Evolutionary conservation across 2,329 filamentous ascomycete species (phyloP), one percentile per base, ranked within the genome.

Genomic region (Didymella sp.): DNA sequence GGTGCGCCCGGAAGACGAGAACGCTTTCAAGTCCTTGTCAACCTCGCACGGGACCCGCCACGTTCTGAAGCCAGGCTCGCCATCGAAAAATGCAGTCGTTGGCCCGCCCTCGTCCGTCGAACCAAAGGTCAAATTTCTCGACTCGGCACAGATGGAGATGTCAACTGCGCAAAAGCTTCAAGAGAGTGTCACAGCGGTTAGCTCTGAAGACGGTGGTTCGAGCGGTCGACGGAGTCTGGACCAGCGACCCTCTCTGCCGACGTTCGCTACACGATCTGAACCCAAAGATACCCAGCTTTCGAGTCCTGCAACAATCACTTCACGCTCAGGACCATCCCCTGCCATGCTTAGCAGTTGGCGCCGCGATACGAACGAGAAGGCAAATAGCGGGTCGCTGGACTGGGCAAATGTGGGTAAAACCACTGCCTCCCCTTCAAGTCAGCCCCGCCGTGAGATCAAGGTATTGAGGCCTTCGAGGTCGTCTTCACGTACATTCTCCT

Each of bases 1-100:
- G 64, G 92, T 96, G 37, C 87, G 95, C 25, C 95, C 95, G 0
- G 95, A 98, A 75, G 89, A 96, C 67, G 92, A 96, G 54, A 82
- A 81, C 3, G 78, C 87, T 0, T 98, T 96, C 79, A 95, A 90
- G 67, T 85, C 88, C 65, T 82, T 98, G 45, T 86, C 81, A 67
- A 92, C 89, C 1, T 81, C 82, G 38, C 79, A 73, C 28, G n/a
- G 30, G 25, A 30, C 13, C 11, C 31, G 22, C 9, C 21, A 48
- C 44, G 35, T 24, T 17, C 17, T 37, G 33, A 30, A 24, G 17
- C 24, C 19, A 44, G 31, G 30, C 19, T 22, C 15, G 6, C 5
- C 19, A 7, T 30, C 54, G 13, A 52, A 37, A 13, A 33, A 8
- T 13, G 37, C 50, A 30, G 40, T 19, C 2, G n/a, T 50, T 12